These are phyloP conservation scores for Fusarium algeriense DNA, from an alignment of 2,329 filamentous ascomycete genomes.

Conservation along the genomic window DNA sequence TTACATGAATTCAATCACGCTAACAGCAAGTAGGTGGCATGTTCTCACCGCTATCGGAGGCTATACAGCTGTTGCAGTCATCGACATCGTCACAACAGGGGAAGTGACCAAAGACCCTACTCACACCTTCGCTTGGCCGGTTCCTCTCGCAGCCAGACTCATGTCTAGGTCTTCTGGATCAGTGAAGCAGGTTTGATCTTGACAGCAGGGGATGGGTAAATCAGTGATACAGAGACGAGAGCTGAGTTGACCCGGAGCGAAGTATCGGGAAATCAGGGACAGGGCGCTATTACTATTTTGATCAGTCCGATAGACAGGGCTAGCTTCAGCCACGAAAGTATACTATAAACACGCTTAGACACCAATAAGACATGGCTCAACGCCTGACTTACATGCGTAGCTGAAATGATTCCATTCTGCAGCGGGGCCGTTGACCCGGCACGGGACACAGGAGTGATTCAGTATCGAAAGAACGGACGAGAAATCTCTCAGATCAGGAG, in stretches of 20 bases:
- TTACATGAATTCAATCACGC: background rate
- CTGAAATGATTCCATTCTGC: background rate
- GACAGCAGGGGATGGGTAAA: accelerated
- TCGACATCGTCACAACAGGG: slow-evolving; percentile 53
- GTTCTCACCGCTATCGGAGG: slow-evolving; percentile 57
- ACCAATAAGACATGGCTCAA: background rate
- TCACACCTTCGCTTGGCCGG: slow-evolving; percentile 52
- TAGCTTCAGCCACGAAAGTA: background rate
- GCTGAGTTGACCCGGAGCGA: accelerated
- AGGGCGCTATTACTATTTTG: accelerated
- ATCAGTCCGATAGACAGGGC: too few relatives aligned
- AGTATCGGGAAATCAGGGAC: background rate
- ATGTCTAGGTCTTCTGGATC: background rate
- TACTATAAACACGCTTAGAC: background rate
- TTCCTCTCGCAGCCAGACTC: slow-evolving; percentile 41
- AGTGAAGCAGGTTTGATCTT: background rate
- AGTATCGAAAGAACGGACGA: background rate
- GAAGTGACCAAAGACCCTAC: slow-evolving; percentile 50
- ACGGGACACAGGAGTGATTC: background rate
- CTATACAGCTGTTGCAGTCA: slow-evolving; percentile 54
- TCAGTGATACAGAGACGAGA: background rate
- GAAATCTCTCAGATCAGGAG: background rate
- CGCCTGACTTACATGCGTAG: background rate
- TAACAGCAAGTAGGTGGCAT: slow-evolving; percentile 53
- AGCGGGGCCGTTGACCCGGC: background rate